phyloP scores from a whole-genome alignment of 768 basidiomycete genomes.

The Fibroporia radiculosa region DNA sequence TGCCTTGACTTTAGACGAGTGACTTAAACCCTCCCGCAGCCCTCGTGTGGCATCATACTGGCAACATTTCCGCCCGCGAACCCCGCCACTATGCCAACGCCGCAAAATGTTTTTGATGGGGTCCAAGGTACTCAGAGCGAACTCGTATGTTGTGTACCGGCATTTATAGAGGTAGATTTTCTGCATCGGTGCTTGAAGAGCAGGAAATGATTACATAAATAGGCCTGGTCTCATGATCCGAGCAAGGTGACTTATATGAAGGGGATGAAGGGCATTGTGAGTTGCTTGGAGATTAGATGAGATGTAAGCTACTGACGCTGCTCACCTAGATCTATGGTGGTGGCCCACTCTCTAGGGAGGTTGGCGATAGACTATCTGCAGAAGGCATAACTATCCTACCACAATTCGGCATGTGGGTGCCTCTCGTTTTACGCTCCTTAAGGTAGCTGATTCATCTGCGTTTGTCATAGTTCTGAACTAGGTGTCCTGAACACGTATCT shows the following conservation, averaged over 20 bases:
- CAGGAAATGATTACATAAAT: not conserved
- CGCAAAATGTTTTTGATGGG: constrained; percentile 8
- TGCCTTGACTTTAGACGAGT: not conserved
- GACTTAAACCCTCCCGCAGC: too few species aligned
- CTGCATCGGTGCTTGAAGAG: too few species aligned
- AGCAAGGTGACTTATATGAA: constrained; percentile 10
- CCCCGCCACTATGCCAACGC: constrained; percentile 17
- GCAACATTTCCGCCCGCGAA: constrained; percentile 16
- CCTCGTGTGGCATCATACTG: constrained; percentile 12
- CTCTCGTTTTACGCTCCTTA: too few species aligned
- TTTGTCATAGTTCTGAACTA: too few species aligned
- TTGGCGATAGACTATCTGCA: not conserved
- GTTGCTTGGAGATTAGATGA: not conserved
- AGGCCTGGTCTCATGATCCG: constrained; percentile 15
- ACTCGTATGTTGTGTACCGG: constrained; percentile 11
- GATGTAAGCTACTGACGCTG: not conserved
- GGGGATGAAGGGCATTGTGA: constrained; percentile 10
- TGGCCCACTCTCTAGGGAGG: not conserved
- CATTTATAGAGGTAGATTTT: constrained; percentile 10
- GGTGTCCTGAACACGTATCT: too few species aligned
- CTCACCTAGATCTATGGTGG: not conserved
- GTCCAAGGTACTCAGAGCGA: constrained; percentile 7
- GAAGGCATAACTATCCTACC: not conserved
- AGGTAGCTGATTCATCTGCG: too few species aligned
- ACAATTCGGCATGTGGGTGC: not conserved